These are phyloP conservation scores for Kodamaea kaohsiungensis DNA, from an alignment of 805 yeast species.

Conservation along the genomic window DNA sequence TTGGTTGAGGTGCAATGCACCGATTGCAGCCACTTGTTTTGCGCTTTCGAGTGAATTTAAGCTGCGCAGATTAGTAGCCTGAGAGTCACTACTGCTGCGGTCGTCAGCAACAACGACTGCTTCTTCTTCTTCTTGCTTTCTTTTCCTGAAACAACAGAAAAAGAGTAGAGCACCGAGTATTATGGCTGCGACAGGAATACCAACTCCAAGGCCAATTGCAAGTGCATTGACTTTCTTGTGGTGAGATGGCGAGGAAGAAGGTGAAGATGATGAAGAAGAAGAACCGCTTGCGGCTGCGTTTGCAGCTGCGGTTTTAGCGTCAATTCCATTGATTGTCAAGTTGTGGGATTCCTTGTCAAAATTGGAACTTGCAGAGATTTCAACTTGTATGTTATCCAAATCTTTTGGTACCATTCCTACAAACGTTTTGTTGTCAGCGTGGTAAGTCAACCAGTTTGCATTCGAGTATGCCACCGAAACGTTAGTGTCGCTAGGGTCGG, in stretches of 20 bases:
- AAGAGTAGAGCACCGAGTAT: conserved; percentile 51
- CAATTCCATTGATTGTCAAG: conserved; percentile 56
- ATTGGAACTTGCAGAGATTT: conserved; percentile 30
- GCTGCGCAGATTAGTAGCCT: conserved; percentile 19
- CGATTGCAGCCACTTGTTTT: conserved; percentile 49
- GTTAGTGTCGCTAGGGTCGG: conserved; percentile 51
- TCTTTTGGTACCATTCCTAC: conserved; percentile 58
- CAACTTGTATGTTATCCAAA: conserved; percentile 24
- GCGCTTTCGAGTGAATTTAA: conserved; percentile 28
- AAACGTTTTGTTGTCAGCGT: conserved; percentile 61
- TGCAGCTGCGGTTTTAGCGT: conserved; percentile 22
- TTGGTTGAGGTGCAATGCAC: conserved; percentile 49
- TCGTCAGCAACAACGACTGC: conserved; percentile 11
- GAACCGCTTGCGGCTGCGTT: conserved; percentile 16
- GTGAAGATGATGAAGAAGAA: conserved; percentile 11
- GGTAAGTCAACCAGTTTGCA: conserved; percentile 66
- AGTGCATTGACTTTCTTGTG: conserved; percentile 46
- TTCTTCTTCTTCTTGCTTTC: conserved; percentile 22
- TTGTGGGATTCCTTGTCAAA: conserved; percentile 33
- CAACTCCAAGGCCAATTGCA: conserved; percentile 93
- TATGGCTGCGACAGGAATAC: conserved; percentile 62
- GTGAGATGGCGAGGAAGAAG: conserved; percentile 24
- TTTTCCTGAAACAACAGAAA: conserved; percentile 49
- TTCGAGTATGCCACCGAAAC: conserved; percentile 42
- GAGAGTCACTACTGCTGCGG: not conserved